These are phyloP conservation scores for Neofusicoccum ribis DNA, from an alignment of 2,329 filamentous ascomycete genomes.

Conservation along the genomic window DNA sequence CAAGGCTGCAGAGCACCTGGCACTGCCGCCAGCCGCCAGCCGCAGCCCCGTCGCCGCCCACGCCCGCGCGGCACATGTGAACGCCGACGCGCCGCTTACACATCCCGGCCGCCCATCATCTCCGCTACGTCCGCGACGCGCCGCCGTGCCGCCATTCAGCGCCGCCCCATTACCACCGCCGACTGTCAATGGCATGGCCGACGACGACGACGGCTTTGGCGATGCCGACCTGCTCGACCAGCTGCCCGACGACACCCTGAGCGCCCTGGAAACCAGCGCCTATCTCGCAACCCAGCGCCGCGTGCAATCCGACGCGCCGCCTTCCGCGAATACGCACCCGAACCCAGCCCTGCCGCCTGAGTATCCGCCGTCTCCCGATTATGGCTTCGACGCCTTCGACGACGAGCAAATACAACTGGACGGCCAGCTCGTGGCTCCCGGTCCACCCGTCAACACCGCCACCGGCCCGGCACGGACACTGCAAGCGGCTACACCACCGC, in stretches of 20 bases:
- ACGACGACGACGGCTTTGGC: slow-evolving; percentile 48
- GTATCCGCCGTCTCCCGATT: slow-evolving; percentile 34
- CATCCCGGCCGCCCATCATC: slow-evolving; percentile 12
- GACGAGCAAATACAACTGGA: slow-evolving; percentile 46
- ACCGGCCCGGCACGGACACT: not conserved
- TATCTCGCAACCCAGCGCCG: slow-evolving; percentile 42
- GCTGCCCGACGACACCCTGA: slow-evolving; percentile 46
- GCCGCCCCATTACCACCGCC: not conserved
- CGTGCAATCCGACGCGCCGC: not conserved
- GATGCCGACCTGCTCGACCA: slow-evolving; percentile 47
- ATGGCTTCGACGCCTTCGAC: slow-evolving; percentile 31
- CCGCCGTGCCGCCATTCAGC: not conserved
- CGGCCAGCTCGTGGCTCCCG: slow-evolving; percentile 27
- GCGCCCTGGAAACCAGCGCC: slow-evolving; percentile 47
- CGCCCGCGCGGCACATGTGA: slow-evolving; percentile 11
- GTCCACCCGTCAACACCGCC: not conserved
- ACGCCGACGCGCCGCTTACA: not conserved
- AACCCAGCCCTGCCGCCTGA: not conserved
- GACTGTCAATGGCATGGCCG: slow-evolving; percentile 29
- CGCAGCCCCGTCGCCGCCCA: not conserved
- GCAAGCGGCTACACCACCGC: too few relatives aligned
- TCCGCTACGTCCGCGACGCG: not conserved
- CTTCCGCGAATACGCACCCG: slow-evolving; percentile 6
- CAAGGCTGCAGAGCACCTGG: slow-evolving; percentile 17
- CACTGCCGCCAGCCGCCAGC: not conserved